Conservation (phyloP, 1,284 basidiomycete species). For the Trichosporon inkin region DNA sequence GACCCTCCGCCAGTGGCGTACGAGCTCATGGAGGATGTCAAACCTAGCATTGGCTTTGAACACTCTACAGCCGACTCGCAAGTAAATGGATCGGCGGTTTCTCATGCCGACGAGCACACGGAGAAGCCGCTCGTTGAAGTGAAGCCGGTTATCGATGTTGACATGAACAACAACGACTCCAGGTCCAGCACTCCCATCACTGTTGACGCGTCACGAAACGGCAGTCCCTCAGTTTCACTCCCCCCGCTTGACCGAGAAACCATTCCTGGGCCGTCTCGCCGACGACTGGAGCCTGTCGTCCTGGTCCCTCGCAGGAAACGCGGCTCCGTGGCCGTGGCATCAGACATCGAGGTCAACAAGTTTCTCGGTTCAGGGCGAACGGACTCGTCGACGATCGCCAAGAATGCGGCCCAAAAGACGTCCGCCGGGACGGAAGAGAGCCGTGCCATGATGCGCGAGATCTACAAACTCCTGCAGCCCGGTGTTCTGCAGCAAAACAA, state of each 20-base stretch:
- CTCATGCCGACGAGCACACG: neutral
- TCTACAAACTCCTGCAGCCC: neutral
- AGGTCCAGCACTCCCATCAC: neutral
- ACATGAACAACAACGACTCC: conserved; percentile 1
- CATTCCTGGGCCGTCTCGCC: neutral
- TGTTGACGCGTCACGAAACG: neutral
- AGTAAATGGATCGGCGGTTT: neutral
- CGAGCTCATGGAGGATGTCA: neutral
- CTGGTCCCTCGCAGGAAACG: conserved; percentile 1
- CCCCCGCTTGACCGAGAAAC: neutral
- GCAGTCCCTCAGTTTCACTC: neutral
- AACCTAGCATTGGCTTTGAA: neutral
- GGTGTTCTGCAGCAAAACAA: conserved; percentile 15
- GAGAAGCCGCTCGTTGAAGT: neutral
- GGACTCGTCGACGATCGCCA: conserved; percentile 2
- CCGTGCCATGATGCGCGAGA: neutral
- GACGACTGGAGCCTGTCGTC: conserved; percentile 1
- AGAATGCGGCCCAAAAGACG: neutral
- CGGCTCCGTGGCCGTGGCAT: conserved; percentile 3
- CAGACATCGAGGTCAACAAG: neutral
- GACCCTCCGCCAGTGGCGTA: neutral
- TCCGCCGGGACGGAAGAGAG: neutral
- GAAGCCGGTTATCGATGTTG: neutral
- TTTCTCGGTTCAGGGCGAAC: neutral
- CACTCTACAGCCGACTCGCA: neutral